Conservation (phyloP, 148 eudicot species). For the Cornus controversa region DNA sequence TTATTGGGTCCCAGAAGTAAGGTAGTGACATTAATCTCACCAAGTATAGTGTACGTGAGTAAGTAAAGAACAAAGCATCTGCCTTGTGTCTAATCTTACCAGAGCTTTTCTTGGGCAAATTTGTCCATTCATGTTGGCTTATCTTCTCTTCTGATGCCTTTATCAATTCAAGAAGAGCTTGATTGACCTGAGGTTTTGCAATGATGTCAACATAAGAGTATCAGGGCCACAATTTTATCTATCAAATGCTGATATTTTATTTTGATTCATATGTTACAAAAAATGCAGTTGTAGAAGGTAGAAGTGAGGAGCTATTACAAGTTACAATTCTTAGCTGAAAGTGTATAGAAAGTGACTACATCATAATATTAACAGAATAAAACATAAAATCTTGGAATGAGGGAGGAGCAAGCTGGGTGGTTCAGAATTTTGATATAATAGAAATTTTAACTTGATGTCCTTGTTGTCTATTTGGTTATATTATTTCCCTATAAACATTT, state of each 20-base stretch:
- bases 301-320: background rate
- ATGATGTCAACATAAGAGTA: background rate
- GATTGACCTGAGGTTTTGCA: conserved; percentile 62
- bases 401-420: background rate
- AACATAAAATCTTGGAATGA: no score
- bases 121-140: conserved; percentile 75
- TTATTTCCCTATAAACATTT: no score
- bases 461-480: background rate
- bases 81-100: conserved; percentile 39
- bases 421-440: background rate
- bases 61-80: background rate
- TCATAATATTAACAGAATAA: no score
- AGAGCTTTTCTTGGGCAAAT: conserved; percentile 49
- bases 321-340: background rate
- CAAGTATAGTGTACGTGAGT: background rate
- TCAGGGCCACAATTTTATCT: background rate
- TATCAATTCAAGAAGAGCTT: conserved; percentile 71
- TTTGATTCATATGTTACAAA: background rate
- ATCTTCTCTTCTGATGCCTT: conserved; percentile 64
- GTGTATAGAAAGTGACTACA: background rate
- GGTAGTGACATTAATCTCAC: background rate
- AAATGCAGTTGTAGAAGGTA: background rate
- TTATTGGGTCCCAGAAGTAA: background rate
- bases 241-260: background rate
- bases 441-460: background rate